Base-by-base conservation (phyloP, 306 rosid genomes). In the Hylodesmum podocarpum region DNA sequence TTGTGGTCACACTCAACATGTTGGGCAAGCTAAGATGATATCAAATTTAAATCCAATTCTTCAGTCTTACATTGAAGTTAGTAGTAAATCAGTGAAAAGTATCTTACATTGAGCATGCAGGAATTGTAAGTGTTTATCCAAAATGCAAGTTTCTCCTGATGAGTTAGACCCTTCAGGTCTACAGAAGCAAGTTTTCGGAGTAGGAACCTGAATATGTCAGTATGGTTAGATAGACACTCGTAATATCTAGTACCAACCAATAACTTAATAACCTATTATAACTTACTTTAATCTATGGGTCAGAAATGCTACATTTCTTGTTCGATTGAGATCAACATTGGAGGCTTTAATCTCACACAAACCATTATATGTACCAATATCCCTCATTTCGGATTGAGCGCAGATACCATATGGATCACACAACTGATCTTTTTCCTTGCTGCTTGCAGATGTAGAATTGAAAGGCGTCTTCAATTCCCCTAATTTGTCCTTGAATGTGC, bases 81-180 rank as follows among this genome's bases (percentile, higher is more conserved):
- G 36, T 63, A 37, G 62, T 21, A 4, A 44, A 54, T 36, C 44
- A 57, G 65, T 43, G 28, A 47, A 75, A 53, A 29, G 64, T 50
- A 40, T 72, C 86, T 80, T 84, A 91, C 97, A 73, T 86, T 86
- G 86, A 91, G 77, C 88, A 86, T 89, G 87, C 97, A 91, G 78
- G 94, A 88, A 82, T 91, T 91, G 10, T 88, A 88, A 64, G 62
- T 89, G 80, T 89, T 91, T 88, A 62, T 62, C 68, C 68, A 62
- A 62, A 62, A 62, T 33, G 68, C 46, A 33, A 62, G 68, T 62
- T 62, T 89, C 84, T 89, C 87, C 54, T 86, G 97, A 76, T 91
- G 93, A 61, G 84, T 86, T 47, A 91, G 97, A 73, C 81, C 89
- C 79, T 87, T 87, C 44, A 91, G 80, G 62, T 85, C 89, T 54